These are phyloP conservation scores for Penicillium mononematosum DNA, from an alignment of 495 filamentous ascomycete species.

Conservation along the genomic window DNA sequence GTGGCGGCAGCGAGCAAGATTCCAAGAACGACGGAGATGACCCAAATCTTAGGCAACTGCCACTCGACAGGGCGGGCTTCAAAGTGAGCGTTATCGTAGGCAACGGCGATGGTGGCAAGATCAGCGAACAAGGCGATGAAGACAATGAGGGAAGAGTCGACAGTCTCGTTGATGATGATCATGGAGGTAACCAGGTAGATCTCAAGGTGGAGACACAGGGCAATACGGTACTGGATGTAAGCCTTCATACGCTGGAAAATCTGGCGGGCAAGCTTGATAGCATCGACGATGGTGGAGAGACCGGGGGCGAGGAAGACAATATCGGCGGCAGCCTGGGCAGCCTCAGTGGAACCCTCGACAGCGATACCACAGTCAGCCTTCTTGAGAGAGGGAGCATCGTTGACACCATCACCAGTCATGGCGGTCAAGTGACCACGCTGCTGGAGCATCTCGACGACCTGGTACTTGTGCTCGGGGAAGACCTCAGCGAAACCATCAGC, in stretches of 20 bases:
- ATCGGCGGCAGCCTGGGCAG: slow-evolving; percentile 74
- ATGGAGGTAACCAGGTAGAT: slow-evolving; percentile 76
- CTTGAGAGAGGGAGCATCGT: slow-evolving; percentile 71
- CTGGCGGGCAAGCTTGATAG: slow-evolving; percentile 75
- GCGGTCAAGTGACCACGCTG: slow-evolving; percentile 72
- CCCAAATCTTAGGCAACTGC: slow-evolving; percentile 77
- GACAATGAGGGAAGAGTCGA: slow-evolving; percentile 65
- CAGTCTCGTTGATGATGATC: slow-evolving; percentile 74
- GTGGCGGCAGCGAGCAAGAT: slow-evolving; percentile 63
- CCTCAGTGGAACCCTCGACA: slow-evolving; percentile 74
- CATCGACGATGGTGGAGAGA: slow-evolving; percentile 72
- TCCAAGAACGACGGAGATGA: slow-evolving; percentile 68
- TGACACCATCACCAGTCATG: slow-evolving; percentile 76
- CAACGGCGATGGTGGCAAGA: slow-evolving; percentile 72
- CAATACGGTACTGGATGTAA: slow-evolving; percentile 79
- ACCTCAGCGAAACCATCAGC: slow-evolving; percentile 76
- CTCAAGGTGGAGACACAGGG: slow-evolving; percentile 72
- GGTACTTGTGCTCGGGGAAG: slow-evolving; percentile 77
- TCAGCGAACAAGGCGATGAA: slow-evolving; percentile 77
- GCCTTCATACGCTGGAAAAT: slow-evolving; percentile 85
- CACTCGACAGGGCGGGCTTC: slow-evolving; percentile 71
- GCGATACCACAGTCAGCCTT: slow-evolving; percentile 76
- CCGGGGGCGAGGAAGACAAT: slow-evolving; percentile 78
- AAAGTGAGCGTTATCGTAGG: slow-evolving; percentile 75
- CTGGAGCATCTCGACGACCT: slow-evolving; percentile 75